These are phyloP conservation scores for Aegilops umbellulata DNA, from an alignment of 176 grass and related monocot species.

Conservation along the genomic window DNA sequence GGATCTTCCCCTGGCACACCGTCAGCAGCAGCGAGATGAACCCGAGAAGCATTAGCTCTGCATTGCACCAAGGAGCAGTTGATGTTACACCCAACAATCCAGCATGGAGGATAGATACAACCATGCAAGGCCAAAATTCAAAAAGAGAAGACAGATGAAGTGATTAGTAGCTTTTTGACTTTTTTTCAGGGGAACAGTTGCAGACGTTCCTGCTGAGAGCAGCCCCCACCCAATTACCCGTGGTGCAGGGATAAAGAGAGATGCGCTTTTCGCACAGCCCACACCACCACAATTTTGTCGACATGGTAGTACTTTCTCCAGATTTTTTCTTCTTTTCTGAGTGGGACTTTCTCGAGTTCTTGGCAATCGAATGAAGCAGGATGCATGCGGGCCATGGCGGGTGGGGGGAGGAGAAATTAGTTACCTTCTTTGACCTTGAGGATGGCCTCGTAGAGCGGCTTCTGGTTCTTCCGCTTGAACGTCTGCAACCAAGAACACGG, in stretches of 20 bases:
- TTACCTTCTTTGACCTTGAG: slow-evolving; percentile 96
- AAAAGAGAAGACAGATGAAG: not conserved
- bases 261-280: not conserved
- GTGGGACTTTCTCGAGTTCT: not conserved
- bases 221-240: not conserved
- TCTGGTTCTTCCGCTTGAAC: slow-evolving; percentile 75
- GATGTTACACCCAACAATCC: too few species aligned
- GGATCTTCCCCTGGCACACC: slow-evolving; percentile 74
- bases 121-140: not conserved
- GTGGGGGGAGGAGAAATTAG: too few species aligned
- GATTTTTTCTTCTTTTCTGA: too few species aligned
- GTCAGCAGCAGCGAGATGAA: slow-evolving; percentile 94
- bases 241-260: not conserved
- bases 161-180: not conserved
- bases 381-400: not conserved
- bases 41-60: slow-evolving; percentile 93
- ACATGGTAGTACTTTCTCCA: too few species aligned
- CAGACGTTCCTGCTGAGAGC: not conserved
- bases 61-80: slow-evolving; percentile 29
- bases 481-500: slow-evolving; percentile 29
- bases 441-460: slow-evolving; percentile 84
- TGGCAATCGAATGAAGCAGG: not conserved
- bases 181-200: not conserved
- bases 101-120: not conserved
- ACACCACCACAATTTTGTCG: not conserved